phyloP scores from a whole-genome alignment of 164 flowering plant species.

The Sextonia rubra region DNA sequence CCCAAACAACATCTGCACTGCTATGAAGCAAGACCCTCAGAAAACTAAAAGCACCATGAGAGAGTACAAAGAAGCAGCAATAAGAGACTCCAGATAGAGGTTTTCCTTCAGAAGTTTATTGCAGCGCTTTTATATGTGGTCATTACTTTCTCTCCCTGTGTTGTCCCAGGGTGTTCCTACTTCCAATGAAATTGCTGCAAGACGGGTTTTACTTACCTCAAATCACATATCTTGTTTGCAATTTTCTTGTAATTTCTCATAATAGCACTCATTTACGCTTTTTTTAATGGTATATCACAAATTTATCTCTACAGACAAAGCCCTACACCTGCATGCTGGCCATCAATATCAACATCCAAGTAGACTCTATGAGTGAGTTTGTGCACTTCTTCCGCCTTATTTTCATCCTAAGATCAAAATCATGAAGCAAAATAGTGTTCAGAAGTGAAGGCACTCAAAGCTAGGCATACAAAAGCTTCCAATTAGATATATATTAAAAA shows the following conservation, averaged over 20 bases:
- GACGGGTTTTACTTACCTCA: not conserved
- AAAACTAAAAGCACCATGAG: not conserved
- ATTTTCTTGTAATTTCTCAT: not conserved
- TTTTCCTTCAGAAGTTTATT: not conserved
- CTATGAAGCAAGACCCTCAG: not conserved
- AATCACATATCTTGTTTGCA: not conserved
- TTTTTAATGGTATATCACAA: too few species aligned
- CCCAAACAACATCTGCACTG: not conserved
- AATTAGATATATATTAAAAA: too few species aligned
- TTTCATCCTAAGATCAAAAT: slow-evolving; percentile 40
- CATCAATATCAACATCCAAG: slow-evolving; percentile 86
- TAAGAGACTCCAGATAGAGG: not conserved
- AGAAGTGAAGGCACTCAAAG: too few species aligned
- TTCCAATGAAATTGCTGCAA: not conserved
- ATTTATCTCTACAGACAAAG: not conserved
- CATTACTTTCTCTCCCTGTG: too few species aligned
- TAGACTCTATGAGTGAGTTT: slow-evolving; percentile 90
- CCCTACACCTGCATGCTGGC: slow-evolving; percentile 64
- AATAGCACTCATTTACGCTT: too few species aligned
- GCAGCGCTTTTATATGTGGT: not conserved
- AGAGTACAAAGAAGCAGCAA: not conserved
- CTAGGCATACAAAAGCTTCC: too few species aligned
- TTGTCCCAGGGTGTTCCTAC: not conserved
- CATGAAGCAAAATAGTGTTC: not conserved
- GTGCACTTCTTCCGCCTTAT: slow-evolving; percentile 47